Evolutionary conservation across 306 rosid genomes (phyloP), one percentile per base, ranked within the genome.

Genomic region (Medicago arabica): DNA sequence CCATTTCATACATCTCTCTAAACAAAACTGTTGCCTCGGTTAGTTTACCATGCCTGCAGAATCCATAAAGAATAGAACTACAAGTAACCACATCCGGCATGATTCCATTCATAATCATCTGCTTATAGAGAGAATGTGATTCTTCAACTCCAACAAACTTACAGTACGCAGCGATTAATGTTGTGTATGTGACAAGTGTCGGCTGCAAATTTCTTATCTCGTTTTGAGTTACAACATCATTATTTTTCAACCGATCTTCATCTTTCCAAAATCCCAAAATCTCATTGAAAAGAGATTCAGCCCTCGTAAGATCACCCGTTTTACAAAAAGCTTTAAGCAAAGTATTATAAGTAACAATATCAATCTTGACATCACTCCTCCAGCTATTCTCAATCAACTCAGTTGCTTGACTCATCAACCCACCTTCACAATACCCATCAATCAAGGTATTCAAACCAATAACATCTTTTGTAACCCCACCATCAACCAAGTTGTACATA

Each of bases 1-100:
- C 89, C 95, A 88, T 86, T 40, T 81, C 78, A 84, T 82, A 88
- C 90, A 94, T 92, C 89, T 95, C 97, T 72, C 82, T 86, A 68
- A 90, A 75, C 75, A 90, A 86, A 17, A 83, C 41, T 50, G 76
- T 83, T 9, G 91, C 99, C 86, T 92, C 93, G 21, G 85, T 62
- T 36, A 90, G 69, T 85, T 83, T 89, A 46, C 93, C 96, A 76
- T 85, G 84, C 85, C 80, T 91, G 81, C 97, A 92, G 71, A 89
- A 92, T 58, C 96, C 97, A 80, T 78, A 82, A 64, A 92, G 70
- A 78, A 92, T 84, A 76, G 89, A 86, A 76, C 84, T 89, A 76
- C 80, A 86, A 39, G 96, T 81, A 73, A 92, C 89, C 60, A 86
- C 84, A 84, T 95, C 99, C 7, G 96, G 97, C 74, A 84, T 80